A percentile compares a stretch with the other conserved stretches of the same genome.
phyloP scores from a whole-genome alignment of 495 filamentous ascomycete genomes.

The Neurospora tetrasperma region DNA sequence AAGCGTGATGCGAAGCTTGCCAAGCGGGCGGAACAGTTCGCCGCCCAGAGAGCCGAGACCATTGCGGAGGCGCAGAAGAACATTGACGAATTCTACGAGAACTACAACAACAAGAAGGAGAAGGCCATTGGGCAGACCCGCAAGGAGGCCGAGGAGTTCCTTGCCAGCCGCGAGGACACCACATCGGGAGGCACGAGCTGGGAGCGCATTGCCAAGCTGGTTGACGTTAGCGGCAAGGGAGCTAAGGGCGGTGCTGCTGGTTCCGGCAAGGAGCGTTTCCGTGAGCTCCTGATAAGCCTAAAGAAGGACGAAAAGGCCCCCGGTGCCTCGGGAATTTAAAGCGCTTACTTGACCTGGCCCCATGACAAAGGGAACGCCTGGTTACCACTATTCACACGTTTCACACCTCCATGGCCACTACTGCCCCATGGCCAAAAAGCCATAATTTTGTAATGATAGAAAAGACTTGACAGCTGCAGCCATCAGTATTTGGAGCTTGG shows the following conservation, averaged over 20 bases:
- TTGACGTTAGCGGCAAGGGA: slow-evolving; percentile 93
- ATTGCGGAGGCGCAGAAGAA: slow-evolving; percentile 75
- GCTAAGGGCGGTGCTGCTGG: slow-evolving; percentile 71
- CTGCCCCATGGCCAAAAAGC: not conserved
- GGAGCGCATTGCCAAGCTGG: slow-evolving; percentile 94
- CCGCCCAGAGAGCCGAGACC: slow-evolving; percentile 67
- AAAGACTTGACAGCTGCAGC: not conserved
- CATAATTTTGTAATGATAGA: slow-evolving; percentile 1
- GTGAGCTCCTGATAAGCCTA: slow-evolving; percentile 78
- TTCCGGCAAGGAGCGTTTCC: slow-evolving; percentile 88
- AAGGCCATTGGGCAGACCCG: slow-evolving; percentile 77
- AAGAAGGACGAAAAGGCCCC: slow-evolving; percentile 92
- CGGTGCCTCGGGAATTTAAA: slow-evolving; percentile 57
- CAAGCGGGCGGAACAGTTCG: slow-evolving; percentile 67
- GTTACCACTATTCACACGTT: not conserved
- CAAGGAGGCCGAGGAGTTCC: slow-evolving; percentile 89
- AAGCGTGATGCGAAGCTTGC: slow-evolving; percentile 67
- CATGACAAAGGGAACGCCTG: not conserved
- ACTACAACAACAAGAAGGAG: slow-evolving; percentile 95
- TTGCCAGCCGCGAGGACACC: slow-evolving; percentile 80
- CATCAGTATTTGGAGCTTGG: not conserved
- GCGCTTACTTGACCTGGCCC: not conserved
- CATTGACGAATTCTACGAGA: slow-evolving; percentile 98
- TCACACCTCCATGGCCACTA: not conserved
- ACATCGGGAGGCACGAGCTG: slow-evolving; percentile 90